These are phyloP conservation scores for Fusarium clavum DNA, from an alignment of 2,329 filamentous ascomycete genomes.

Conservation along the genomic window DNA sequence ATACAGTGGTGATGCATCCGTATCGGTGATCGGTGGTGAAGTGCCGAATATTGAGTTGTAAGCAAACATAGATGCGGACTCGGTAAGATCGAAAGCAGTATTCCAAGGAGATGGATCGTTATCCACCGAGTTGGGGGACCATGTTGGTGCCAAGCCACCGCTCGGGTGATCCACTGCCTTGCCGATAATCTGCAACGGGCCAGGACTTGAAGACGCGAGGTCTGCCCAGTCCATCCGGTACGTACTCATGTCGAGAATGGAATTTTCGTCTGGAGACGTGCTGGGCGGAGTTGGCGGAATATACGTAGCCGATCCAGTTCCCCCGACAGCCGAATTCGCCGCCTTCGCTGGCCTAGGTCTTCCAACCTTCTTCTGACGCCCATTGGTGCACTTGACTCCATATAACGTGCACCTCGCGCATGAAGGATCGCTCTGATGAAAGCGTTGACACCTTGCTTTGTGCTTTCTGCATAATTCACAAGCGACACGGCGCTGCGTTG, in stretches of 20 bases:
- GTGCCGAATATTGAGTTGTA: too few relatives aligned
- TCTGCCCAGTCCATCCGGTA: not conserved
- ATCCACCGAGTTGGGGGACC: too few relatives aligned
- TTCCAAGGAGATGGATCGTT: not conserved
- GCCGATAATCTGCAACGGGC: not conserved
- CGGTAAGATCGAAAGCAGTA: too few relatives aligned
- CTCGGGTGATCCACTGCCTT: too few relatives aligned
- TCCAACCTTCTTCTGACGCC: not conserved
- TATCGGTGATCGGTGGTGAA: too few relatives aligned
- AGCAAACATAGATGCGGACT: too few relatives aligned
- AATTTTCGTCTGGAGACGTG: not conserved
- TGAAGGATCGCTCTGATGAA: not conserved
- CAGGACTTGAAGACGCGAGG: not conserved
- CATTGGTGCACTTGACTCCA: not conserved
- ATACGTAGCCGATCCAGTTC: not conserved
- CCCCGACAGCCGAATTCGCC: not conserved
- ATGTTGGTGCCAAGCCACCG: not conserved
- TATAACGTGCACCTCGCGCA: not conserved
- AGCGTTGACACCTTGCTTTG: not conserved
- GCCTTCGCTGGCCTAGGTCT: not conserved
- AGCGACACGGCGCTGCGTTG: not conserved
- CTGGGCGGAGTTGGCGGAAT: not conserved
- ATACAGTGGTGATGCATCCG: too few relatives aligned
- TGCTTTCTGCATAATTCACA: not conserved
- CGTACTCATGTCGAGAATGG: accelerated